These are phyloP conservation scores for Chaetomiaceae sp. DNA, from an alignment of 2,329 filamentous ascomycete genomes.

Conservation along the genomic window DNA sequence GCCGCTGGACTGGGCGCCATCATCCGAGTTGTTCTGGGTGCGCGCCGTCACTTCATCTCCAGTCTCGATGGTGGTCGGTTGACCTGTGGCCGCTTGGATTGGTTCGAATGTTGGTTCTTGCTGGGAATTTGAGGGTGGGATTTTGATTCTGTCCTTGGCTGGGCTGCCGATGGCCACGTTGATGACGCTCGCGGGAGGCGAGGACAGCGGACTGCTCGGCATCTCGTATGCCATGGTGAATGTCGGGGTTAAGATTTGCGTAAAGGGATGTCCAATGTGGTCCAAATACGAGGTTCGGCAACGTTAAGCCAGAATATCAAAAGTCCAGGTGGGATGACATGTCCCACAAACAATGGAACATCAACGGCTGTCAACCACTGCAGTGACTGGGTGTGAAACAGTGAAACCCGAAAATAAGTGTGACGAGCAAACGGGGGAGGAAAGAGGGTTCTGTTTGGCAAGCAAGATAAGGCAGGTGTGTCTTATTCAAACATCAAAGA, in stretches of 20 bases:
- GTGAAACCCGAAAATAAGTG: too few relatives aligned
- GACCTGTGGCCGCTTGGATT: background rate
- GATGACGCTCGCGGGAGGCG: conserved; percentile 14
- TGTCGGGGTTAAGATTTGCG: background rate
- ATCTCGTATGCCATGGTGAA: background rate
- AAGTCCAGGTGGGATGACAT: too few relatives aligned
- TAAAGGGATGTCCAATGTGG: background rate
- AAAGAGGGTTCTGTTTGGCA: too few relatives aligned
- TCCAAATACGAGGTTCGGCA: background rate
- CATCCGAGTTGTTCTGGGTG: background rate
- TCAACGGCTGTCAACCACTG: too few relatives aligned
- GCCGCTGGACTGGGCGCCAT: background rate
- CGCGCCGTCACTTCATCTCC: background rate
- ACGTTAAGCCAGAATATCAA: too few relatives aligned
- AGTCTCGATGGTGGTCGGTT: background rate
- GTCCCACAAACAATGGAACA: too few relatives aligned
- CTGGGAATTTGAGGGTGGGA: background rate
- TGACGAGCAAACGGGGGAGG: too few relatives aligned
- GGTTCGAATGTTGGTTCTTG: background rate
- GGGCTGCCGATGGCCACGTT: background rate
- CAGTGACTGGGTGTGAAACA: too few relatives aligned
- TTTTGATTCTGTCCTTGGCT: background rate
- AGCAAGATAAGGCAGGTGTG: background rate
- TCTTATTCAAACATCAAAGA: background rate
- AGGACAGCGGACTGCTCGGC: conserved; percentile 11